Conservation (phyloP, 768 basidiomycete species). For the Lactifluus pinguis region DNA sequence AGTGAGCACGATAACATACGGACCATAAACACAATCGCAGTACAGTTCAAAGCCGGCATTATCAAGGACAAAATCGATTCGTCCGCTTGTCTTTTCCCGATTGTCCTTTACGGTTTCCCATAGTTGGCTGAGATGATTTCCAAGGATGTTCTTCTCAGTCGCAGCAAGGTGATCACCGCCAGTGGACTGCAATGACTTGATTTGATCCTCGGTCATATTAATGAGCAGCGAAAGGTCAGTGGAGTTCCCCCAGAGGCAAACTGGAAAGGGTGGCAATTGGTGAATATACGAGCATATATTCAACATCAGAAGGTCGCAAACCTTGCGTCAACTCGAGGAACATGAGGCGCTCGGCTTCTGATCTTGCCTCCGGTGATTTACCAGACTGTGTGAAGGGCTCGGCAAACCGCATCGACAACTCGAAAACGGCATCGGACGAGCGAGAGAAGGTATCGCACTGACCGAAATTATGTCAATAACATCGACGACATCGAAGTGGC, state of each 20-base stretch:
- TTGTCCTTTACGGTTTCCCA: conserved; percentile 71
- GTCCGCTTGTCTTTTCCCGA: conserved; percentile 23
- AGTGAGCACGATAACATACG: conserved; percentile 18
- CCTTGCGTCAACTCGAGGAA: conserved; percentile 91
- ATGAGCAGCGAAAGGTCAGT: conserved; percentile 92
- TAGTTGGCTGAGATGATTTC: conserved; percentile 63
- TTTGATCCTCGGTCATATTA: conserved; percentile 97
- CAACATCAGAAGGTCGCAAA: conserved; percentile 25
- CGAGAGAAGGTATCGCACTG: conserved; percentile 94
- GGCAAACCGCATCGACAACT: conserved; percentile 85
- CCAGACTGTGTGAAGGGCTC: conserved; percentile 65
- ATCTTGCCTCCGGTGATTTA: conserved; percentile 40
- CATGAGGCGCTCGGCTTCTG: conserved; percentile 73
- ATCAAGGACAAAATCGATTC: conserved; percentile 65
- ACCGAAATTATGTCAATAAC: neutral
- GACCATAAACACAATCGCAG: conserved; percentile 80
- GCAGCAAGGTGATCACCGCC: conserved; percentile 93
- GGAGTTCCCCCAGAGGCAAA: conserved; percentile 95
- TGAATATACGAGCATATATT: neutral
- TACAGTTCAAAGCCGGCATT: conserved; percentile 87
- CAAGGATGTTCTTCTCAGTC: conserved; percentile 93
- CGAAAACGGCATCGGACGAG: conserved; percentile 86
- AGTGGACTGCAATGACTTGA: conserved; percentile 91
- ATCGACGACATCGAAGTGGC: neutral
- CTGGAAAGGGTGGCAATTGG: conserved; percentile 30